Evolutionary conservation across 164 flowering plant genomes (phyloP), one percentile per base, ranked within the genome.

Genomic region (Piper betle): DNA sequence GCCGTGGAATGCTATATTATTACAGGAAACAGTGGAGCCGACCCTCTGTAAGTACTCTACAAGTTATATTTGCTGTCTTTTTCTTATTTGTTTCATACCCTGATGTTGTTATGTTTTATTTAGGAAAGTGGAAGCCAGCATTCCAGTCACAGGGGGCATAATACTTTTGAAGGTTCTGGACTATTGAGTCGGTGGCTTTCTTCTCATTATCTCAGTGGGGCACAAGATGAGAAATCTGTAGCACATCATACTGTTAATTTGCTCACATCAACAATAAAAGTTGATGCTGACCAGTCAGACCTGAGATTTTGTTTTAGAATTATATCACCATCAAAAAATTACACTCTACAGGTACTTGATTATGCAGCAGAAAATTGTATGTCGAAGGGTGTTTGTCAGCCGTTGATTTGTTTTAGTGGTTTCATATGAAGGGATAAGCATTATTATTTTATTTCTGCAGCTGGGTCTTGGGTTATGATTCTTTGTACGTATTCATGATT

Each of bases 221-320:
- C 84, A 16, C 88, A 88, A 76, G 99, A 91, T 72, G 99, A 93
- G 73, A 90, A 90, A 71, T 78, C 99, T 65, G 96, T 82, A 66
- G 95, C 96, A 55, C 95, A 79, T 68, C 96, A 91, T 72, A 94
- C 96, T 19, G 96, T 94, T 63, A 91, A 94, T 81, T 80, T 94
- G 66, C 84, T 91, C 58, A 94, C 99, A 43, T 94, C 99, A 55
- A 94, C 99, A 58, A 94, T 94, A 57, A 94, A 94, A 75, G 86
- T 81, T 71, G 97, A 94, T 75, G 95, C 96, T 6, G 97, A 94
- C 60, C 97, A 88, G 77, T 86, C 96, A 56, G 99, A 94, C 75
- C 77, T 94, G 64, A 79, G 99, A 64, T 91, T 94, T 72, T 94
- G 97, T 76, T 94, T 94, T 76, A 78, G 96, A 65, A 94, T 94